Evolutionary conservation across 2,329 filamentous ascomycete genomes (phyloP), one percentile per base, ranked within the genome.

Genomic region (Tolypocladium capitatum): DNA sequence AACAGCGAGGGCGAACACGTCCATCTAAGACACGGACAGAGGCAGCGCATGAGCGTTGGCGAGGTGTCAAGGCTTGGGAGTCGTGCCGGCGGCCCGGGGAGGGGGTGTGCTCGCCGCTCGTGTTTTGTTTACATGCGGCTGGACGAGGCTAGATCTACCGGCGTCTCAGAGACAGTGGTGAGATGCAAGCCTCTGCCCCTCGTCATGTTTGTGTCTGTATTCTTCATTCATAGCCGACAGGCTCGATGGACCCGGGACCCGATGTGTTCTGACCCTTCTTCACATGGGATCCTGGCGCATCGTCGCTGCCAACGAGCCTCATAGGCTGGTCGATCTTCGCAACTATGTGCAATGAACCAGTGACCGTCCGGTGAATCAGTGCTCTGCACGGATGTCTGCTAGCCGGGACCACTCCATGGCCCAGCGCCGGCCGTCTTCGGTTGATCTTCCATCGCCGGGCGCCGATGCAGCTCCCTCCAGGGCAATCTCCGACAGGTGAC

Each of bases 261-360:
- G 74, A 75, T 46, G 78, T 75, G 20, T 68, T 90, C 27, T 89
- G 83, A 69, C 84, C 84, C 1, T 75, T 89, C 42, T 90, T 85
- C 73, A 86, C 81, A 1, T 90, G 84, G 83, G 84, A 88, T 60
- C 84, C 84, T 48, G n/a, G n/a, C n/a, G n/a, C n/a, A n/a, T n/a
- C 78, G 8, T 67, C 70, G 27, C 79, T 82, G 1, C 85, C 85
- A 0, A 78, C 78, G n/a, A 84, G 78, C 51, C 63, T 90, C 16
- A 80, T 75, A 0, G 85, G 85, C 3, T 85, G 90, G 55, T 64
- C 90, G 1, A 68, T 88, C 11, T 90, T 90, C 74, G 85, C 16
- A 85, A 90, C 59, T n/a, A 90, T 90, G 85, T 90, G 89, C 63
- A 13, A 10, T 3, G 14, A 18, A 9, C 28, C 28, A 10, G 28